These are phyloP conservation scores for Termitomyces sp. DNA, from an alignment of 768 basidiomycete species.

Conservation along the genomic window DNA sequence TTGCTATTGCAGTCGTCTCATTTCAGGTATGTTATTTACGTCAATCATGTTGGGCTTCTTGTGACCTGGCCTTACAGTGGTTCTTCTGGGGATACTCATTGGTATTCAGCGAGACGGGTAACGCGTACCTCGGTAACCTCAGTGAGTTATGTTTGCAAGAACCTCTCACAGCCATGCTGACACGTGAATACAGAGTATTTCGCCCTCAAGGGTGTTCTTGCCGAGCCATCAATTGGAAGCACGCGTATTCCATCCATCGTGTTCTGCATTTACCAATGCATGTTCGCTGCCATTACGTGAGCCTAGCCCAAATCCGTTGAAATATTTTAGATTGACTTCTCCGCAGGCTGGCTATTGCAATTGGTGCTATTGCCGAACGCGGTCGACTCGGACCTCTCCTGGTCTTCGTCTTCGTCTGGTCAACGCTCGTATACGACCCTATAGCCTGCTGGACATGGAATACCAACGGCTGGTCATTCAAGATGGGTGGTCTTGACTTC, in stretches of 20 bases:
- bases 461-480: conserved; percentile 66
- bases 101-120: conserved; percentile 78
- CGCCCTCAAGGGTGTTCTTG: conserved; percentile 74
- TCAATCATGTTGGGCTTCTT: neutral
- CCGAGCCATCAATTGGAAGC: conserved; percentile 71
- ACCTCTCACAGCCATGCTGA: neutral
- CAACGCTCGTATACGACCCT: conserved; percentile 87
- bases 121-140: conserved; percentile 81
- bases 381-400: conserved; percentile 80
- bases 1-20: conserved; percentile 72
- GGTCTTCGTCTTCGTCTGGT: conserved; percentile 90
- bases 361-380: conserved; percentile 92
- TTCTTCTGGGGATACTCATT: conserved; percentile 98
- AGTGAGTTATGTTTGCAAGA: conserved; percentile 38
- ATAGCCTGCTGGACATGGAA: conserved; percentile 99
- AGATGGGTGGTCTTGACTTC: conserved; percentile 84
- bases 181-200: conserved; percentile 59
- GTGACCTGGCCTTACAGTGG: too few relatives aligned
- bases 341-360: conserved; percentile 75
- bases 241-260: conserved; percentile 66
- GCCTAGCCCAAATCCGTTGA: conserved; percentile 19
- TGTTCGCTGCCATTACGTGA: conserved; percentile 88
- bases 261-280: conserved; percentile 84
- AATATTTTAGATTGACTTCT: conserved; percentile 13
- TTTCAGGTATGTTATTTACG: conserved; percentile 62